Percentiles rank a stretch among this genome's conserved stretches.
Conservation (phyloP, 495 filamentous ascomycete species). For the Penicillium lividum region DNA sequence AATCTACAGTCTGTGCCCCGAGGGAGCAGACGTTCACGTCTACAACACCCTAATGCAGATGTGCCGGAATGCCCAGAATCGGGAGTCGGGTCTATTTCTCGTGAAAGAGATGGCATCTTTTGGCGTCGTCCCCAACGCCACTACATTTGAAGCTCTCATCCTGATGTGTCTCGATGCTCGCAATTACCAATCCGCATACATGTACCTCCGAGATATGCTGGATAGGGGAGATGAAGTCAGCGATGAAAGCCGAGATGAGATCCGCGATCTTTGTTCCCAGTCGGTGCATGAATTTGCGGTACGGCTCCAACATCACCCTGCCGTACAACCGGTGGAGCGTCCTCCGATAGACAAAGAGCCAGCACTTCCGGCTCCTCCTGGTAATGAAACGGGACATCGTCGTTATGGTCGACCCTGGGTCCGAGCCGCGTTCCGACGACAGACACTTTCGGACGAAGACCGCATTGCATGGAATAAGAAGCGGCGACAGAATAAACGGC, state of each 20-base stretch:
- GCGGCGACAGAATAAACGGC: constrained; percentile 5
- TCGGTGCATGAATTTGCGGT: constrained; percentile 35
- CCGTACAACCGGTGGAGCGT: not conserved
- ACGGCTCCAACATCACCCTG: constrained; percentile 33
- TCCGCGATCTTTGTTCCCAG: constrained; percentile 29
- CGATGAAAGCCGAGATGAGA: constrained; percentile 26
- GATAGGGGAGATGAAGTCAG: constrained; percentile 25
- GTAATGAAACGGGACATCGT: constrained; percentile 16
- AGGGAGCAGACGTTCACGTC: constrained; percentile 58
- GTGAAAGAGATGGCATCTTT: constrained; percentile 72
- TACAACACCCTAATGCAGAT: constrained; percentile 70
- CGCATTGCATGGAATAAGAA: constrained; percentile 11
- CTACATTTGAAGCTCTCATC: constrained; percentile 70
- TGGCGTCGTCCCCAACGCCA: constrained; percentile 55
- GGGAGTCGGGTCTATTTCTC: constrained; percentile 65
- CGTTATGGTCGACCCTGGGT: constrained; percentile 1
- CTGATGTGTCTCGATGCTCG: constrained; percentile 57
- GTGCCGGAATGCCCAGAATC: constrained; percentile 51
- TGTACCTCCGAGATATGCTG: constrained; percentile 42
- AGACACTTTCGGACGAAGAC: constrained; percentile 14
- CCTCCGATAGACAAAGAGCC: not conserved
- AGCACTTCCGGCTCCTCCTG: too few relatives aligned
- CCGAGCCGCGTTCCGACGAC: not conserved
- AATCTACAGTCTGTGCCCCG: constrained; percentile 60
- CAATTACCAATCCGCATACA: constrained; percentile 41